Base-by-base conservation (phyloP, 1,139 yeast species). In the Suhomyces kunorum region DNA sequence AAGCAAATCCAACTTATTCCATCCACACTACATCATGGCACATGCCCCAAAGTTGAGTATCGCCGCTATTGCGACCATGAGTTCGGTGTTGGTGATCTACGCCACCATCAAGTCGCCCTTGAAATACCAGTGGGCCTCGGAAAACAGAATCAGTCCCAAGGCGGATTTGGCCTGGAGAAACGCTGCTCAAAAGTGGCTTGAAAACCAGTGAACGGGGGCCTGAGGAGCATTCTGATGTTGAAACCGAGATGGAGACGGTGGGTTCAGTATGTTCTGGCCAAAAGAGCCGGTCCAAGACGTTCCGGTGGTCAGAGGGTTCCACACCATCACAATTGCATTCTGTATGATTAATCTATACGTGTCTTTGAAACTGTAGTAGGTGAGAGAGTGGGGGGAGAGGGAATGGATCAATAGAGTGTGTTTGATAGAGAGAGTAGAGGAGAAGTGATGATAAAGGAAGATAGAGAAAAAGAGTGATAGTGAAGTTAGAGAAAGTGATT, bases 111-210 rank as follows among this genome's bases (percentile, higher is more conserved):
- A 72, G 55, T 70, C 77, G 5, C 78, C 78, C 17, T 59, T 67
- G 50, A 72, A 72, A 50, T 67, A 72, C 56, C 60, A 64, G 50
- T 71, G 66, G 67, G 64, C 66, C 35, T 54, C 63, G 34, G 76
- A 71, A 48, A 69, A 63, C 55, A 67, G 76, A 59, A 50, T 70
- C 45, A 69, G 74, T 53, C 78, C 78, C 30, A 72, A 72, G 58
- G 75, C 77, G 31, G 78, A 72, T 45, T 68, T 71, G 51, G 76
- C 77, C n/a, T 72, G 76, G 75, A 71, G 78, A 64, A 69, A 66
- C 49, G 70, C 74, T 41, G 70, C 77, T 32, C 68, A 68, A 44
- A 65, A 68, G 50, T 72, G 78, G 78, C 63, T 72, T 45, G 73
- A 71, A 39, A 58, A 60, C 44, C 58, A 63, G 36, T 49, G n/a